These are phyloP conservation scores for Straminergon stramineum DNA, from an alignment of 225 moss, liverwort and hornwort species.

Conservation along the genomic window DNA sequence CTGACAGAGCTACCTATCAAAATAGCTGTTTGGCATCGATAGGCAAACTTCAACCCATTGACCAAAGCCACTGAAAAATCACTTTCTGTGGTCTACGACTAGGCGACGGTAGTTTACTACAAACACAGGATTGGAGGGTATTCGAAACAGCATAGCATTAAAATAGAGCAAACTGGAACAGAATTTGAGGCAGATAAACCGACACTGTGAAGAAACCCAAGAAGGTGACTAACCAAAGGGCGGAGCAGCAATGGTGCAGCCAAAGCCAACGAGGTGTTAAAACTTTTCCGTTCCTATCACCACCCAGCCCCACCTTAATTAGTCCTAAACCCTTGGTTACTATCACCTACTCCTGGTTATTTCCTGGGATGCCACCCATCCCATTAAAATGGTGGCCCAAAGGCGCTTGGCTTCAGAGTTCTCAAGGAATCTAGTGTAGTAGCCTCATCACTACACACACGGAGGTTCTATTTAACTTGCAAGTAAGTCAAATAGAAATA, in stretches of 20 bases:
- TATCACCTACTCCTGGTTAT: not conserved
- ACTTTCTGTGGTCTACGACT: not conserved
- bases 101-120: not conserved
- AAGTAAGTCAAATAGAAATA: not conserved
- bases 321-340: slow-evolving; percentile 19
- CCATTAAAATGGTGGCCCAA: not conserved
- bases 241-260: slow-evolving; percentile 47
- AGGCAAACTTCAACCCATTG: not conserved
- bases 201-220: slow-evolving; percentile 16
- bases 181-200: not conserved
- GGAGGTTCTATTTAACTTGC: not conserved
- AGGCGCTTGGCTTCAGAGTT: not conserved
- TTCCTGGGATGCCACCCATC: not conserved
- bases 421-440: not conserved
- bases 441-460: not conserved
- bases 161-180: not conserved
- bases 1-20: not conserved
- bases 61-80: not conserved
- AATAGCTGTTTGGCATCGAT: not conserved
- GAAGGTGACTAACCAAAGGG: slow-evolving; percentile 43
- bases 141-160: not conserved
- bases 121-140: not conserved
- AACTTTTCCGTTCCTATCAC: slow-evolving; percentile 44
- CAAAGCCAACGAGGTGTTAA: slow-evolving; percentile 50
- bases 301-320: slow-evolving; percentile 43